These are phyloP conservation scores for Fusarium acutatum DNA, from an alignment of 2,329 filamentous ascomycete species.

Conservation along the genomic window DNA sequence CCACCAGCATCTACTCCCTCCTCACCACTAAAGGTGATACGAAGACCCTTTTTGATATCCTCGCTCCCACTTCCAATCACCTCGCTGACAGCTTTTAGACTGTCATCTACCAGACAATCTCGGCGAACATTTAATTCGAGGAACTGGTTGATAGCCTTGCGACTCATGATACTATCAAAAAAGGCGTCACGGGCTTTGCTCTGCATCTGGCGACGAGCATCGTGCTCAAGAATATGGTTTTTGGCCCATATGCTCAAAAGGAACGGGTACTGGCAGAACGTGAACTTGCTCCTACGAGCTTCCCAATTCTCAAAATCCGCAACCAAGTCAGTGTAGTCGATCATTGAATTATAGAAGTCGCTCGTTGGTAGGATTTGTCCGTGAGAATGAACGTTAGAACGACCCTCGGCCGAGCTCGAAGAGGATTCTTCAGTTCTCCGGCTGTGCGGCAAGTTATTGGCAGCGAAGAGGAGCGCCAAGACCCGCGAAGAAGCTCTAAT, in stretches of 20 bases:
- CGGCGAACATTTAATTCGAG: slow-evolving; percentile 80
- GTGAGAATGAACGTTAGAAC: slow-evolving; percentile 46
- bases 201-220: slow-evolving; percentile 89
- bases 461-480: slow-evolving; percentile 82
- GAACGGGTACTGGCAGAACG: slow-evolving; percentile 93
- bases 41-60: slow-evolving; percentile 89
- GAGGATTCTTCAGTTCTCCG: slow-evolving; percentile 45
- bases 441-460: slow-evolving; percentile 69
- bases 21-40: slow-evolving; percentile 86
- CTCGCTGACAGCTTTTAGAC: slow-evolving; percentile 83
- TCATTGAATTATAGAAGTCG: slow-evolving; percentile 86
- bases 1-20: slow-evolving; percentile 93
- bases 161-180: slow-evolving; percentile 85
- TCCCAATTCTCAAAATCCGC: slow-evolving; percentile 92
- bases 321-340: slow-evolving; percentile 87
- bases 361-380: slow-evolving; percentile 80
- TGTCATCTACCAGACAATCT: slow-evolving; percentile 89
- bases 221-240: slow-evolving; percentile 88
- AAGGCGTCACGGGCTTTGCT: slow-evolving; percentile 88
- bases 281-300: slow-evolving; percentile 74
- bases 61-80: slow-evolving; percentile 82
- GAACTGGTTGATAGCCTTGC: slow-evolving; percentile 78
- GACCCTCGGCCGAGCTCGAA: slow-evolving; percentile 36
- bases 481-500: slow-evolving; percentile 82
- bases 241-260: slow-evolving; percentile 92